Percentiles rank a stretch among this genome's conserved stretches.
Evolutionary conservation across 345 rosid species (phyloP).

Genomic region (Populus pruinosa): DNA sequence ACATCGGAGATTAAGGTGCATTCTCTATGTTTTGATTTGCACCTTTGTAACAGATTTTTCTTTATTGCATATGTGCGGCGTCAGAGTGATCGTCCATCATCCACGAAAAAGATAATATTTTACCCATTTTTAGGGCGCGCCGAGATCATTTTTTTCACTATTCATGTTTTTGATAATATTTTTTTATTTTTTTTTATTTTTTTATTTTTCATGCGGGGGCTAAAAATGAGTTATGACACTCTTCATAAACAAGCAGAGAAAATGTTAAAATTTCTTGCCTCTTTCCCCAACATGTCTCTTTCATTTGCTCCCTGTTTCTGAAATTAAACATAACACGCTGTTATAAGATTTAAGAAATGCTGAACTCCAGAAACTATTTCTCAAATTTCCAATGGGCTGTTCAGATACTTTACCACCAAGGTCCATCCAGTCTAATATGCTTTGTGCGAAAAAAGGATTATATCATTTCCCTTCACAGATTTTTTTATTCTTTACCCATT

Average conservation of each 20-base stretch:
- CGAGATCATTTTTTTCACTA: no score
- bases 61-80: no score
- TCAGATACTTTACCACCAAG: not conserved
- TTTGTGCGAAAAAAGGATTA: not conserved
- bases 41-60: not conserved
- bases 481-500: not conserved
- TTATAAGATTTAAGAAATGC: not conserved
- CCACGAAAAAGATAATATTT: no score
- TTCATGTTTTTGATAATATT: no score
- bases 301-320: no score
- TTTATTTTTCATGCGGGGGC: no score
- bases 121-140: no score
- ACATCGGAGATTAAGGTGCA: no score
- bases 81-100: no score
- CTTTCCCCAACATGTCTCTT: not conserved
- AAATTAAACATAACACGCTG: not conserved
- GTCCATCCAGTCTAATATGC: not conserved
- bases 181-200: no score
- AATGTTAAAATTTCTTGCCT: not conserved
- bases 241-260: not conserved
- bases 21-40: not conserved
- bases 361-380: not conserved
- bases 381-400: not conserved
- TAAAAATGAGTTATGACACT: no score
- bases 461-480: not conserved